A percentile compares a stretch with the other conserved stretches of the same genome.
These are phyloP conservation scores for Wickerhamiella domercqiae DNA, from an alignment of 805 yeast species.

Conservation along the genomic window DNA sequence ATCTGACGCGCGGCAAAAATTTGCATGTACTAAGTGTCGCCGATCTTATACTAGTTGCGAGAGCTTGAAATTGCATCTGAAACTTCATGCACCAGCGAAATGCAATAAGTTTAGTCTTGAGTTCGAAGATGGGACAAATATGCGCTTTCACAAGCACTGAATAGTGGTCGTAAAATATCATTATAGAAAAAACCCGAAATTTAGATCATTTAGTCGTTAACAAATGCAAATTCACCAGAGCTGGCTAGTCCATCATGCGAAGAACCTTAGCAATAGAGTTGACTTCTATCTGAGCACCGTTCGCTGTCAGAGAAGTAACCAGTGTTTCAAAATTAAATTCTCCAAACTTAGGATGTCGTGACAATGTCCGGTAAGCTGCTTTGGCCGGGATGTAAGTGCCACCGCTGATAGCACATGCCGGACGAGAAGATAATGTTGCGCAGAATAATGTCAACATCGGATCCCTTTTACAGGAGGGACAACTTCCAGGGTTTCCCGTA, in stretches of 20 bases:
- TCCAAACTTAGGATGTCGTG: slow-evolving; percentile 64
- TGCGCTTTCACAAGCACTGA: no score
- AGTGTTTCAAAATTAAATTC: slow-evolving; percentile 58
- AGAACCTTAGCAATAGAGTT: slow-evolving; percentile 74
- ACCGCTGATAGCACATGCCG: slow-evolving; percentile 8
- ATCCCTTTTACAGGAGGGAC: slow-evolving; percentile 67
- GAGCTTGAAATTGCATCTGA: no score
- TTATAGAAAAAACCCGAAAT: no score
- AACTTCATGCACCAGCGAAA: no score
- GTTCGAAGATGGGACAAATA: no score
- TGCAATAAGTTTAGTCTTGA: no score
- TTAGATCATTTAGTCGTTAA: no score
- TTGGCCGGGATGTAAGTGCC: slow-evolving; percentile 64
- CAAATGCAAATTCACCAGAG: neutral
- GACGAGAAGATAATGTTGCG: slow-evolving; percentile 54
- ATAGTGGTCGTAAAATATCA: no score
- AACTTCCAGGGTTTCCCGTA: slow-evolving; percentile 80
- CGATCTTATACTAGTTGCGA: no score
- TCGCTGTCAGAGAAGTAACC: slow-evolving; percentile 59
- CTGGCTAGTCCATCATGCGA: slow-evolving; percentile 47
- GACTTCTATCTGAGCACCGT: slow-evolving; percentile 87
- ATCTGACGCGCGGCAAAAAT: no score
- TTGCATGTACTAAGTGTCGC: no score
- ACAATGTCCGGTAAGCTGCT: slow-evolving; percentile 76
- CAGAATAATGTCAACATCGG: slow-evolving; percentile 84